phyloP scores from a whole-genome alignment of 352 stramenopile species.

The Phytophthora vignae region DNA sequence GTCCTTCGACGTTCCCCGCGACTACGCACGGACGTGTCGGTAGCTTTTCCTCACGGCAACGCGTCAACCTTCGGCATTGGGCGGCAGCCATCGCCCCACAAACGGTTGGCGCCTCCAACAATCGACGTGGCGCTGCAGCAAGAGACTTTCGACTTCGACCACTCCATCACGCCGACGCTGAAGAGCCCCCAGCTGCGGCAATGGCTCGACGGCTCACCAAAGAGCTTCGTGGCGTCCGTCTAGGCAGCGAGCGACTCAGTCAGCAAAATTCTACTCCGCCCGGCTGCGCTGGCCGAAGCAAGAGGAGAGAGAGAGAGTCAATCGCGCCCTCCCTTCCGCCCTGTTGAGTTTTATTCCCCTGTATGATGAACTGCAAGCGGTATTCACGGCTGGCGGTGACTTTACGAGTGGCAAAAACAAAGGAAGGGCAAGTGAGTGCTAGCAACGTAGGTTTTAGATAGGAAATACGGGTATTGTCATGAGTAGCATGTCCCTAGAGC shows the following conservation, averaged over 20 bases:
- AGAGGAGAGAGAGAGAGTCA: conserved; percentile 2
- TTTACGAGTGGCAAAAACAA: not conserved
- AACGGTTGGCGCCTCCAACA: conserved; percentile 73
- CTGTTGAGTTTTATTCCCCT: conserved; percentile 32
- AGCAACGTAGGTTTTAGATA: conserved; percentile 27
- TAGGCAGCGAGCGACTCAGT: conserved; percentile 38
- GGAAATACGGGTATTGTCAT: conserved; percentile 19
- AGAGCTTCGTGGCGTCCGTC: conserved; percentile 84
- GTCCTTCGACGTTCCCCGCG: conserved; percentile 80
- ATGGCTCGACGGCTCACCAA: conserved; percentile 85
- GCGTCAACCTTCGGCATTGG: conserved; percentile 55
- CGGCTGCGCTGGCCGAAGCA: conserved; percentile 3
- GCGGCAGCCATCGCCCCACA: conserved; percentile 69
- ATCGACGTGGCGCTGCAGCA: conserved; percentile 86
- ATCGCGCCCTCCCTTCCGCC: not conserved
- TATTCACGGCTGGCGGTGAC: conserved; percentile 18
- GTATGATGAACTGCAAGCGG: conserved; percentile 31
- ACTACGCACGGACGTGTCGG: conserved; percentile 81
- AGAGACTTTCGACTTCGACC: conserved; percentile 88
- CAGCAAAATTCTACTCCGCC: conserved; percentile 29
- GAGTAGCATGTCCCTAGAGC: conserved; percentile 24
- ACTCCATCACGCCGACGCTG: conserved; percentile 87
- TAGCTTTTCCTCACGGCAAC: conserved; percentile 78
- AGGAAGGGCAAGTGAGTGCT: conserved; percentile 7
- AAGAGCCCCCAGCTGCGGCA: conserved; percentile 87